Conservation (phyloP, 176 grass and related monocot genomes). For the Bolboschoenus planiculmis region DNA sequence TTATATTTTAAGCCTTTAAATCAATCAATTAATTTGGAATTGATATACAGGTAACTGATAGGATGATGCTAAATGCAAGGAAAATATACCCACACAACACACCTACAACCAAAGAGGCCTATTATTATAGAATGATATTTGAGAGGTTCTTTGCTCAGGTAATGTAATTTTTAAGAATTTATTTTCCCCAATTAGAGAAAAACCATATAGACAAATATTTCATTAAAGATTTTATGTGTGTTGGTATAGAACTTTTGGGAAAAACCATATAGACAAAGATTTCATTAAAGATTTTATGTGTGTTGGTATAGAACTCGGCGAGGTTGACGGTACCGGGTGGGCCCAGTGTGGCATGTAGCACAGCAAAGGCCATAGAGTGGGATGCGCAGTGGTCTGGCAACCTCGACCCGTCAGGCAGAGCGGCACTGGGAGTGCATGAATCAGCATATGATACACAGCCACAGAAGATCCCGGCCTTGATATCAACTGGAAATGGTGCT, state of each 20-base stretch:
- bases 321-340: constrained; percentile 55
- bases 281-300: neutral
- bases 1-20: neutral
- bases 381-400: constrained; percentile 41
- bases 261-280: neutral
- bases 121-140: constrained; percentile 88
- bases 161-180: neutral
- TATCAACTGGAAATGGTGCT: constrained; percentile 17
- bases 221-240: neutral
- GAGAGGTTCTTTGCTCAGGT: constrained; percentile 84
- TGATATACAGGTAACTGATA: constrained; percentile 43
- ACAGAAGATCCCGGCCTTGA: constrained; percentile 11
- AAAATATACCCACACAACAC: constrained; percentile 56
- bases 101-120: constrained; percentile 62
- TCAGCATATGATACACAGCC: constrained; percentile 32
- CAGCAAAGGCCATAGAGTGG: constrained; percentile 58
- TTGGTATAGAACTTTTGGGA: constrained; percentile 30
- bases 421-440: constrained; percentile 53
- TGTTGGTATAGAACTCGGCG: constrained; percentile 39
- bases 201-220: neutral
- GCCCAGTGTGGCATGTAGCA: constrained; percentile 73
- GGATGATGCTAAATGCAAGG: constrained; percentile 52
- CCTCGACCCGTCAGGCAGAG: constrained; percentile 46
- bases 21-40: constrained; percentile 6
- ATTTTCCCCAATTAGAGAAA: neutral